Percentiles rank a stretch among this genome's conserved stretches.
phyloP scores from a whole-genome alignment of 2,329 filamentous ascomycete genomes.

The Penicillium sp. region DNA sequence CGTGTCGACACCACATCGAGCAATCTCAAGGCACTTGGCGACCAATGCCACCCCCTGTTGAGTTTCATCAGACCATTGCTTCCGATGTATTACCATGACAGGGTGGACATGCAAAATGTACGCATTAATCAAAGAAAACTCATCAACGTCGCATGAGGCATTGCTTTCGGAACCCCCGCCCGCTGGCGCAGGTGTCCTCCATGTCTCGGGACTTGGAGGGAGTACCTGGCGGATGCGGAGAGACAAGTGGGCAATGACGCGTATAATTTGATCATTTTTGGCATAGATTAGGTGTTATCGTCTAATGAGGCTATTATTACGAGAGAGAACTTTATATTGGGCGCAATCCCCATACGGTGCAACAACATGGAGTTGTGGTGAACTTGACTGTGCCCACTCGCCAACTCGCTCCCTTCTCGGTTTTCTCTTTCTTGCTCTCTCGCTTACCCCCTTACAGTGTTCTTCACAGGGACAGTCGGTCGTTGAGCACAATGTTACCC shows the following conservation, averaged over 20 bases:
- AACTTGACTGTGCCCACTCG: not conserved
- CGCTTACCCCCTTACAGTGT: not conserved
- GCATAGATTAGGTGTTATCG: too few relatives aligned
- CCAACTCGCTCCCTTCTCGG: not conserved
- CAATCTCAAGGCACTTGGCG: not conserved
- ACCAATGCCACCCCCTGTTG: not conserved
- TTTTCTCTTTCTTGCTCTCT: not conserved
- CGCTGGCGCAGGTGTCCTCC: not conserved
- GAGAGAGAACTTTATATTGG: too few relatives aligned
- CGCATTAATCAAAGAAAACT: not conserved
- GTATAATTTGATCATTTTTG: not conserved
- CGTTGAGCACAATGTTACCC: too few relatives aligned
- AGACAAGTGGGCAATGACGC: not conserved
- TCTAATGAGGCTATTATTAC: too few relatives aligned
- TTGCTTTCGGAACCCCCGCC: not conserved
- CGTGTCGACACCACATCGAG: not conserved
- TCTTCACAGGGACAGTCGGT: not conserved
- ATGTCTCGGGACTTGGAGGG: not conserved
- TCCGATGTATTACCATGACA: not conserved
- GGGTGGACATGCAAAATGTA: not conserved
- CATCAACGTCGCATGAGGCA: not conserved
- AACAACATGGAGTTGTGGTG: not conserved
- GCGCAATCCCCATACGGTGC: too few relatives aligned
- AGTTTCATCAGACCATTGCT: not conserved
- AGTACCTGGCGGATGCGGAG: not conserved